phyloP scores from a whole-genome alignment of 768 basidiomycete genomes.

The Pisolithus orientalis region DNA sequence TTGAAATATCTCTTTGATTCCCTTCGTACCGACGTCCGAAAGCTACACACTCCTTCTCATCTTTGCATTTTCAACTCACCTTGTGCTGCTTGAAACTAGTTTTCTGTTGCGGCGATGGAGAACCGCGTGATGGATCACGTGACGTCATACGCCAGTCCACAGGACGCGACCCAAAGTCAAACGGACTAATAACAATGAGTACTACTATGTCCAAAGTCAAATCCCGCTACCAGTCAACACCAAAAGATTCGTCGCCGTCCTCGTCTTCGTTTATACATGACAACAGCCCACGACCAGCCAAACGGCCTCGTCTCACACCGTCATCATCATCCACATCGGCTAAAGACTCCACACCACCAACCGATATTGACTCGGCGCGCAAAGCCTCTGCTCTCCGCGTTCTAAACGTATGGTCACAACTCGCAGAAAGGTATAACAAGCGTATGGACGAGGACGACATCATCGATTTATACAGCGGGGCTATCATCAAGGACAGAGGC shows the following conservation, averaged over 20 bases:
- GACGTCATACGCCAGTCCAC: constrained; percentile 21
- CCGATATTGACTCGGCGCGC: constrained; percentile 49
- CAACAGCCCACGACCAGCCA: constrained; percentile 37
- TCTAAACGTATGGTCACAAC: constrained; percentile 56
- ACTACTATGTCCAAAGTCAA: not conserved
- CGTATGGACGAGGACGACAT: constrained; percentile 76
- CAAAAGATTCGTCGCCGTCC: not conserved
- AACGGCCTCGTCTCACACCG: constrained; percentile 46
- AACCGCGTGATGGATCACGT: not conserved
- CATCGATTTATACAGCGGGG: constrained; percentile 55
- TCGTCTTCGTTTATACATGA: constrained; percentile 13
- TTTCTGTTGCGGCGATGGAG: too few species aligned
- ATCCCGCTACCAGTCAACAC: not conserved
- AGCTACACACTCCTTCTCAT: too few species aligned
- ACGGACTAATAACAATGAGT: not conserved
- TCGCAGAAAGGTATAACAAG: constrained; percentile 62
- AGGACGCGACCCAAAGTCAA: not conserved
- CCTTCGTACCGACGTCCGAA: too few species aligned
- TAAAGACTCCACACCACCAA: constrained; percentile 20
- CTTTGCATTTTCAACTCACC: too few species aligned
- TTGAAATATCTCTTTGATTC: too few species aligned
- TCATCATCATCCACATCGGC: constrained; percentile 27
- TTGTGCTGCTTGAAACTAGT: too few species aligned
- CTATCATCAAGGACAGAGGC: constrained; percentile 66
- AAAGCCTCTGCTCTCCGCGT: constrained; percentile 49